These are phyloP conservation scores for Stephanodiscus triporus DNA, from an alignment of 108 stramenopile species.

Conservation along the genomic window DNA sequence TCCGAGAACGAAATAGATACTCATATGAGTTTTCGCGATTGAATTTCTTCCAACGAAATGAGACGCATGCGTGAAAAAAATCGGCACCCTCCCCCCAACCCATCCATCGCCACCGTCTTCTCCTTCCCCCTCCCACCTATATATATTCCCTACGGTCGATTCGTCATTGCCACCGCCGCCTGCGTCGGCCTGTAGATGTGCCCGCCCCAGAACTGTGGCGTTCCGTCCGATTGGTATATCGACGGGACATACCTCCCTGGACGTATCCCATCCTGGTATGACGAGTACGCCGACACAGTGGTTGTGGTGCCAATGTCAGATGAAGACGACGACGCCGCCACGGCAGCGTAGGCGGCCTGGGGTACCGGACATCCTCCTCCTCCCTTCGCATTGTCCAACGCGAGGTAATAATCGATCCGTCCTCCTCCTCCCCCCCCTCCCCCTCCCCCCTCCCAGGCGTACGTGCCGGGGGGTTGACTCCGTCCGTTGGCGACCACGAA, in stretches of 20 bases:
- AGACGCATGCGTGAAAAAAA: too few species aligned
- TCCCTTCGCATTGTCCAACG: slow-evolving; percentile 45
- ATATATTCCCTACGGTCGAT: too few species aligned
- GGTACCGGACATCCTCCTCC: neutral
- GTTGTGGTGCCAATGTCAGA: neutral
- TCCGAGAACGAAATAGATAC: too few species aligned
- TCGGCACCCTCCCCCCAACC: too few species aligned
- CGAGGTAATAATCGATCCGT: too few species aligned
- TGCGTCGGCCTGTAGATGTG: slow-evolving; percentile 88
- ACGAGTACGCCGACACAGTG: slow-evolving; percentile 12
- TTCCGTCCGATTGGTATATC: slow-evolving; percentile 88
- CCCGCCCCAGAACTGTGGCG: slow-evolving; percentile 83
- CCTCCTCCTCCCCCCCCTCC: slow-evolving; percentile 40
- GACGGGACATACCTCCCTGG: slow-evolving; percentile 33
- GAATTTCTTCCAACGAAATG: too few species aligned
- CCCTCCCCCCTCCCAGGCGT: slow-evolving; percentile 31
- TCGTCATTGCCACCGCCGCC: slow-evolving; percentile 78
- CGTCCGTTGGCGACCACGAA: slow-evolving; percentile 81
- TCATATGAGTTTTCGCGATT: too few species aligned
- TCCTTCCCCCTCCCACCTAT: too few species aligned
- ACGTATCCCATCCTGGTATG: slow-evolving; percentile 36
- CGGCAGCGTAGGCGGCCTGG: neutral
- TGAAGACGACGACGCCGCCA: neutral
- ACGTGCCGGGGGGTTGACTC: slow-evolving; percentile 60
- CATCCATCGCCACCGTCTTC: too few species aligned